phyloP scores from a whole-genome alignment of 495 filamentous ascomycete genomes.

The Penicillium ucsense region DNA sequence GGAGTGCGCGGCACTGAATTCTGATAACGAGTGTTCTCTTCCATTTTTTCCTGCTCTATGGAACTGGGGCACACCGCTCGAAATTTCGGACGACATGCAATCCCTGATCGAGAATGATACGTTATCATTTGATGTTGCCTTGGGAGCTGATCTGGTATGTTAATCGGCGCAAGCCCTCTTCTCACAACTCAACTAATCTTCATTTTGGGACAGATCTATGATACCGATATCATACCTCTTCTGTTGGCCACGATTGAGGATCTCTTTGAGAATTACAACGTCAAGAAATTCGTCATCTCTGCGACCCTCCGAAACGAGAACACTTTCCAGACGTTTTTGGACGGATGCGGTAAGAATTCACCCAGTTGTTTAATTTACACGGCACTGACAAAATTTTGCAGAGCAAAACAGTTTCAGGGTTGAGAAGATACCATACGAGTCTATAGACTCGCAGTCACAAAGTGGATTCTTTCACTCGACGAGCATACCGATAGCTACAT shows the following conservation, averaged over 20 bases:
- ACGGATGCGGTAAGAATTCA: slow-evolving; percentile 43
- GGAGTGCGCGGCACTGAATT: slow-evolving; percentile 59
- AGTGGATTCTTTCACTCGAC: slow-evolving; percentile 49
- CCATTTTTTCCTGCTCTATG: slow-evolving; percentile 31
- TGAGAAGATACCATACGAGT: slow-evolving; percentile 34
- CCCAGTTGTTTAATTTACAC: not conserved
- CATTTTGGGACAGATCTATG: slow-evolving; percentile 47
- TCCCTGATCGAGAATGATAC: slow-evolving; percentile 2
- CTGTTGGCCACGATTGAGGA: slow-evolving; percentile 46
- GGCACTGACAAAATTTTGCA: not conserved
- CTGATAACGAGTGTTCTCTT: slow-evolving; percentile 24
- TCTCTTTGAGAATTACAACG: slow-evolving; percentile 40
- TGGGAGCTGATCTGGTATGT: slow-evolving; percentile 42
- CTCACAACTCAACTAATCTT: too few relatives aligned
- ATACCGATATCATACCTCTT: slow-evolving; percentile 44
- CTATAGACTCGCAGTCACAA: slow-evolving; percentile 36
- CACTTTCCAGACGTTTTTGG: slow-evolving; percentile 48
- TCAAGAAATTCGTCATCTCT: slow-evolving; percentile 45
- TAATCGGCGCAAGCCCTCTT: not conserved
- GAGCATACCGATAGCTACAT: slow-evolving; percentile 39
- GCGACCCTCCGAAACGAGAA: slow-evolving; percentile 54
- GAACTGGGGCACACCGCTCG: slow-evolving; percentile 30
- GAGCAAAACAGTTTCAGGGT: slow-evolving; percentile 21
- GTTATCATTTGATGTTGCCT: slow-evolving; percentile 34
- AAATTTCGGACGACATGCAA: not conserved